phyloP scores from a whole-genome alignment of 148 eudicot genomes.

The Oxyria digyna region DNA sequence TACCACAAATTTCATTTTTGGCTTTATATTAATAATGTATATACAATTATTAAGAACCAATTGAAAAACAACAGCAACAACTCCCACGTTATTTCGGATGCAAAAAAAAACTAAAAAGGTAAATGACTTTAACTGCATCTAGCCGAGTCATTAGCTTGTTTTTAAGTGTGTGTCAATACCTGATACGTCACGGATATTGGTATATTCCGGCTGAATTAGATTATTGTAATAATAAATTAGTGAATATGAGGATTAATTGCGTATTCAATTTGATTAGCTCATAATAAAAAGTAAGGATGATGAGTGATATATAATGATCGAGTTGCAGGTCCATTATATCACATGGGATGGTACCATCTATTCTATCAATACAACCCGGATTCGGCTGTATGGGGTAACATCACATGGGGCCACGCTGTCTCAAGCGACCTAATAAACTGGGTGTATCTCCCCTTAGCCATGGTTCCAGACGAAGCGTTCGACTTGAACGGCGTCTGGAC shows the following conservation, averaged over 20 bases:
- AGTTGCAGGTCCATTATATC: conserved; percentile 57
- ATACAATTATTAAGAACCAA: neutral
- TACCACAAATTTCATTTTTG: neutral
- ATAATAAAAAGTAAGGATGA: too few relatives aligned
- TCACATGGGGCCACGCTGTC: conserved; percentile 87
- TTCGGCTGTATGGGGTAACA: conserved; percentile 85
- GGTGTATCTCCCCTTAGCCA: conserved; percentile 60
- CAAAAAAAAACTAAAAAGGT: neutral
- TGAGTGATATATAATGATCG: too few relatives aligned
- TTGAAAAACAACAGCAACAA: neutral
- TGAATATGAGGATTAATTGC: too few relatives aligned
- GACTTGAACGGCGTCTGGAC: conserved; percentile 89
- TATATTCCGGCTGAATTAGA: neutral
- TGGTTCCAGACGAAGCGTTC: conserved; percentile 70
- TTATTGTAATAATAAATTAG: too few relatives aligned
- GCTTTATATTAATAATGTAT: neutral
- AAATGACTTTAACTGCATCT: neutral
- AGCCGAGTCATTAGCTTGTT: neutral
- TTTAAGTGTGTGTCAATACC: neutral
- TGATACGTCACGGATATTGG: neutral
- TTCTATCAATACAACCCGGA: conserved; percentile 95
- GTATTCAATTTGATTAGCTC: too few relatives aligned
- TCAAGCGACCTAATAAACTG: conserved; percentile 78
- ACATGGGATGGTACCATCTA: conserved; percentile 82
- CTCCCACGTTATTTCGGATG: neutral